These are phyloP conservation scores for Fagopyrum esculentum DNA, from an alignment of 148 eudicot genomes.

Conservation along the genomic window DNA sequence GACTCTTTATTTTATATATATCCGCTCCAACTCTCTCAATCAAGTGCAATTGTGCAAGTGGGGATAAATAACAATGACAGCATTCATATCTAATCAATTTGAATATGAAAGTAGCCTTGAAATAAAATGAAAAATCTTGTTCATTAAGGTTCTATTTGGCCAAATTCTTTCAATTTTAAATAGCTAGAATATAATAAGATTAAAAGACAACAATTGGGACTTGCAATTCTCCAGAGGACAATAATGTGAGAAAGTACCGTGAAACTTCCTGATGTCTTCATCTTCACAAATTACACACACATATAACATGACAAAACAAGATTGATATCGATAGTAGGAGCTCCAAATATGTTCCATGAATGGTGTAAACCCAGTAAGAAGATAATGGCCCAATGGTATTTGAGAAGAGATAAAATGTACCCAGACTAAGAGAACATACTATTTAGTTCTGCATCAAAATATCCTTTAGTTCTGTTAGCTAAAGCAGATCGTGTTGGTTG, in stretches of 20 bases:
- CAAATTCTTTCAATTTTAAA: too few relatives aligned
- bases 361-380: too few relatives aligned
- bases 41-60: too few relatives aligned
- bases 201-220: neutral
- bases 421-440: too few relatives aligned
- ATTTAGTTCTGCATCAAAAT: too few relatives aligned
- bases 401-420: too few relatives aligned
- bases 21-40: neutral
- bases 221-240: neutral
- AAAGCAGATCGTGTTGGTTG: neutral
- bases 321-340: conserved; percentile 2
- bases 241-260: neutral
- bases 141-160: neutral
- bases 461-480: too few relatives aligned
- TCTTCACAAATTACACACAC: neutral
- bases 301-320: neutral
- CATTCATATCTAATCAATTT: neutral
- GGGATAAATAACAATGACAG: neutral
- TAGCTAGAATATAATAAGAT: neutral
- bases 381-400: too few relatives aligned
- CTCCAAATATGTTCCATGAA: neutral
- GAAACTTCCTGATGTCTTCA: neutral
- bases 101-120: neutral
- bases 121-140: neutral
- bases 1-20: neutral